A percentile compares a stretch with the other conserved stretches of the same genome.
phyloP scores from a whole-genome alignment of 1,284 basidiomycete species.

The Tylopilus orsonianus region DNA sequence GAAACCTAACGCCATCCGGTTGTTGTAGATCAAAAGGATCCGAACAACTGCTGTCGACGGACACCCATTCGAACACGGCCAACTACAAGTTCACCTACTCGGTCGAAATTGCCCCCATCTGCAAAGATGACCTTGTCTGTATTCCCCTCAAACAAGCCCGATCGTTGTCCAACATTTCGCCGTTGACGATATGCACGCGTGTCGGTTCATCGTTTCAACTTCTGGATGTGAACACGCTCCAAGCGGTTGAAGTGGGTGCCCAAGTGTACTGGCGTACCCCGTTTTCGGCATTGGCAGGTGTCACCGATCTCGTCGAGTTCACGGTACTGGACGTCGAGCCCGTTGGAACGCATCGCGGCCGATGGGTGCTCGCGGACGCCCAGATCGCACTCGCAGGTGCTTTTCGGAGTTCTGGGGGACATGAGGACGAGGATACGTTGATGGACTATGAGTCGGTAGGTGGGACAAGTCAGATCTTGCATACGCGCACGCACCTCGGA shows the following conservation, averaged over 20 bases:
- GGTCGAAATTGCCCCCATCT: constrained; percentile 94
- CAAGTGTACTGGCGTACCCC: constrained; percentile 91
- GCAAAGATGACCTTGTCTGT: constrained; percentile 97
- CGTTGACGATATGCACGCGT: constrained; percentile 85
- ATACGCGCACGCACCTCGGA: constrained; percentile 96
- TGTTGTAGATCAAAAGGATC: constrained; percentile 78
- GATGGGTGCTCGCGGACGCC: constrained; percentile 87
- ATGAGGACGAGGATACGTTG: constrained; percentile 44
- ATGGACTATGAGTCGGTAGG: constrained; percentile 62
- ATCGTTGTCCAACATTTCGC: constrained; percentile 84
- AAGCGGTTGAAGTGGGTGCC: constrained; percentile 77
- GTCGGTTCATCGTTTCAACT: constrained; percentile 92
- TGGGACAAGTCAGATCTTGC: constrained; percentile 78
- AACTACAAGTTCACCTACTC: constrained; percentile 99
- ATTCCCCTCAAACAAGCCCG: constrained; percentile 83
- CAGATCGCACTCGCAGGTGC: constrained; percentile 89
- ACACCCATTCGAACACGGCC: constrained; percentile 89
- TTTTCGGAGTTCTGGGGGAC: constrained; percentile 50
- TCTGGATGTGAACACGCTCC: constrained; percentile 87
- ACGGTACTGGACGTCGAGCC: constrained; percentile 94
- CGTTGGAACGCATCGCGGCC: constrained; percentile 66
- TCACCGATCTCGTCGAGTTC: constrained; percentile 91
- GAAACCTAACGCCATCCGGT: background rate
- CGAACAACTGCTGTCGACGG: constrained; percentile 90
- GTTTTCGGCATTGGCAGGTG: constrained; percentile 80